These are phyloP conservation scores for Trichophyton verrucosum DNA, from an alignment of 2,329 filamentous ascomycete species.

Conservation along the genomic window DNA sequence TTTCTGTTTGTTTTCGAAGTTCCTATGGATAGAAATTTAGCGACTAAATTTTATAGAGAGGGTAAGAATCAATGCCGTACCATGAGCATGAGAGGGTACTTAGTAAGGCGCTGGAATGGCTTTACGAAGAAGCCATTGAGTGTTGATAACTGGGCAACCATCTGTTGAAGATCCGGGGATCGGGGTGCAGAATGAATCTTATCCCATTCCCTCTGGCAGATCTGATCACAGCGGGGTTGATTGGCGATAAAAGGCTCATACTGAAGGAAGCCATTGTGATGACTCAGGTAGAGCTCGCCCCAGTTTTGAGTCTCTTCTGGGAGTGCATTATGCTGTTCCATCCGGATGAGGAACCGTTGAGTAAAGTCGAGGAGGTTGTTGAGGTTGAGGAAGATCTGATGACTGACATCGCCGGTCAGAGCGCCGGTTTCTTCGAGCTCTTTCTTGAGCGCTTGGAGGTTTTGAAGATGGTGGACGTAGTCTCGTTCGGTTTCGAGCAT, in stretches of 20 bases:
- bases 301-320: conserved; percentile 68
- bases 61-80: conserved; percentile 35
- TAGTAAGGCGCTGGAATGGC: conserved; percentile 88
- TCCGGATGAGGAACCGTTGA: conserved; percentile 82
- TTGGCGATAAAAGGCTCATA: conserved; percentile 98
- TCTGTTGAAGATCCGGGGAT: conserved; percentile 55
- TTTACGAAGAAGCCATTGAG: conserved; percentile 89
- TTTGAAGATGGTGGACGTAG: conserved; percentile 94
- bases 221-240: conserved; percentile 75
- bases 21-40: conserved; percentile 43
- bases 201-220: conserved; percentile 75
- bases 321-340: conserved; percentile 88
- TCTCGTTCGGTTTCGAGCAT: conserved; percentile 91
- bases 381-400: conserved; percentile 93
- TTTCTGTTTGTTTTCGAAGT: conserved; percentile 68
- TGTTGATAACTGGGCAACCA: conserved; percentile 76
- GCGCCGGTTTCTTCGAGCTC: conserved; percentile 76
- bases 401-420: conserved; percentile 77
- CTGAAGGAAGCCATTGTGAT: conserved; percentile 78
- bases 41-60: neutral
- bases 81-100: conserved; percentile 83
- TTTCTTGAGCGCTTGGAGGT: conserved; percentile 84
- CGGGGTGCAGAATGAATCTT: conserved; percentile 61
- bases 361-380: conserved; percentile 93
- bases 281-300: conserved; percentile 79